Evolutionary conservation across 306 rosid genomes (phyloP), one percentile per base, ranked within the genome.

Genomic region (Malus orientalis): DNA sequence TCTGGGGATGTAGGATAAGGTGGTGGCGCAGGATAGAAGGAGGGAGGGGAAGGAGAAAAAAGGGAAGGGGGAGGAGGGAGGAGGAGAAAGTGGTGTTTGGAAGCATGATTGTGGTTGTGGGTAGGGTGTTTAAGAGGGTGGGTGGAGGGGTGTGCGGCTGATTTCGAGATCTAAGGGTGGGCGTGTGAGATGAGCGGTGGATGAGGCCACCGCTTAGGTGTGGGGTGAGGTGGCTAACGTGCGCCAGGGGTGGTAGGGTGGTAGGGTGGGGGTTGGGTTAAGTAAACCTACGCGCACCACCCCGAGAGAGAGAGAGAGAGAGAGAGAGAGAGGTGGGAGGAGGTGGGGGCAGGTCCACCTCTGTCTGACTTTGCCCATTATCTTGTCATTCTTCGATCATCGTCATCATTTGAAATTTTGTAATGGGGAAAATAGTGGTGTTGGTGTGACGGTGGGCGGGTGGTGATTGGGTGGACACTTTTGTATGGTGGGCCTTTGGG

Each of bases 181-280:
- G 55, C 55, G 20, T 51, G 80, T 73, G 89, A 84, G 90, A 85
- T 69, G 88, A 78, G 85, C 83, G 80, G 87, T 60, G 88, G 84
- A 80, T 86, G 91, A 79, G 92, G 89, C 91, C 96, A 90, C 97
- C 96, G 93, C 88, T 81, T 84, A 83, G 93, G 90, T 88, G 90
- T 51, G 83, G 80, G 82, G 69, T 32, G 81, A 66, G 65, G 71
- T 49, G 74, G 83, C 87, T 84, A 88, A 78, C 79, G 84, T 82
- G 92, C 87, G 88, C 87, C 82, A 78, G 69, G 75, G 75, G 66
- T 22, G 59, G 42, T 38, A 36, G 38, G 38, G 38, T 33, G 38
- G 64, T 47, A 49, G 74, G 59, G 60, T 74, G 18, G 69, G 64
- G 69, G 63, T 60, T 22, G 55, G 55, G 55, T 15, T 15, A 15